Evolutionary conservation across 73 alveolate genomes (phyloP).

Genomic region (Paramecium pentaurelia): DNA sequence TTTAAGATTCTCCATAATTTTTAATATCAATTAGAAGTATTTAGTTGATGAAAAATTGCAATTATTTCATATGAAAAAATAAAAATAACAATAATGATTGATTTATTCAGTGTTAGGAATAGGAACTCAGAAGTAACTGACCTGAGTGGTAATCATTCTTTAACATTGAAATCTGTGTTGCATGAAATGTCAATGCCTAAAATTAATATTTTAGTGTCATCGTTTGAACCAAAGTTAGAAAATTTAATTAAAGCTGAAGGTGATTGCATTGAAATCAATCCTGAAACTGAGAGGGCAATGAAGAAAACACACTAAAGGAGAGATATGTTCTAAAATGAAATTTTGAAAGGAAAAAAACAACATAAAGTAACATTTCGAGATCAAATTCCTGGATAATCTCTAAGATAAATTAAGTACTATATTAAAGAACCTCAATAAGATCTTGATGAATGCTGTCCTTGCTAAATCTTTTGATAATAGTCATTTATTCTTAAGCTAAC

Average conservation of each 20-base stretch:
- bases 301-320: neutral
- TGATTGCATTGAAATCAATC: neutral
- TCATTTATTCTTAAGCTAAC: neutral
- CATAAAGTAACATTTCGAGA: conserved; percentile 3
- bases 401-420: neutral
- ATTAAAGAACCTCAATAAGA: neutral
- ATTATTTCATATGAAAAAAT: neutral
- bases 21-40: neutral
- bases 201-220: neutral
- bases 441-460: conserved; percentile 17
- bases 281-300: neutral
- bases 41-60: neutral
- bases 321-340: neutral
- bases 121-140: neutral
- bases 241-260: neutral
- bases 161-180: neutral
- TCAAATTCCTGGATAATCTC: neutral
- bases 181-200: neutral
- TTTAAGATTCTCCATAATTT: neutral
- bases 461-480: neutral
- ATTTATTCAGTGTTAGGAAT: neutral
- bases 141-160: neutral
- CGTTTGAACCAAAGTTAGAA: neutral
- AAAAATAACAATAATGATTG: neutral
- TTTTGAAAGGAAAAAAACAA: neutral